A percentile compares a stretch with the other conserved stretches of the same genome.
phyloP scores from a whole-genome alignment of 1,284 basidiomycete genomes.

The Peniophora sp. region DNA sequence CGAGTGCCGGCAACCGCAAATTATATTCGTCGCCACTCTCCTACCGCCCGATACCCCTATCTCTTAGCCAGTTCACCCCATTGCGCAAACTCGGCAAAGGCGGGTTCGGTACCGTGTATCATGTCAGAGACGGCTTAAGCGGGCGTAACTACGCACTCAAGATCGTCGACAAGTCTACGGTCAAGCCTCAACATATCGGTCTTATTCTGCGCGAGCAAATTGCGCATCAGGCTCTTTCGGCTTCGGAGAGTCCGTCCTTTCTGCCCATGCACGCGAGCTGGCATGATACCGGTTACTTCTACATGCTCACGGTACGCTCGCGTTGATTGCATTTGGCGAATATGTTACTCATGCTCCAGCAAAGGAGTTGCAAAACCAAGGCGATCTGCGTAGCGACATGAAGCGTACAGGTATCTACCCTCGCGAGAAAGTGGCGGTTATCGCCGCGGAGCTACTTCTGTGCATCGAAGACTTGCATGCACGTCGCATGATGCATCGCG shows the following conservation, averaged over 20 bases:
- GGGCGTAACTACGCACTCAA: conserved; percentile 17
- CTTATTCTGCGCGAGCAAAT: conserved; percentile 2
- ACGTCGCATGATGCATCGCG: conserved; percentile 27
- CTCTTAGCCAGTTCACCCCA: conserved; percentile 13
- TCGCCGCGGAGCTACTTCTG: conserved; percentile 18
- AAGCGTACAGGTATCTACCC: conserved; percentile 11
- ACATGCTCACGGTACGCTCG: conserved; percentile 17
- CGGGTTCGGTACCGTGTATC: conserved; percentile 19
- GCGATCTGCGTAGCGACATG: conserved; percentile 15
- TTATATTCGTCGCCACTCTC: too few relatives aligned
- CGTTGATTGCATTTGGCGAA: neutral
- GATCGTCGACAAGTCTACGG: conserved; percentile 17
- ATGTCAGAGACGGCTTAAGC: conserved; percentile 16
- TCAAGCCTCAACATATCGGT: neutral
- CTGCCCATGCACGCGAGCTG: conserved; percentile 16
- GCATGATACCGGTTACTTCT: conserved; percentile 23
- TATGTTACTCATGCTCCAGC: neutral
- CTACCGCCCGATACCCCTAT: neutral
- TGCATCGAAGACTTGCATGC: conserved; percentile 32
- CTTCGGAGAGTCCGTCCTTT: conserved; percentile 9
- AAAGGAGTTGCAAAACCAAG: conserved; percentile 16
- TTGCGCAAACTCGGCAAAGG: conserved; percentile 18
- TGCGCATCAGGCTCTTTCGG: conserved; percentile 6
- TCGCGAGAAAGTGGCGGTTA: conserved; percentile 10
- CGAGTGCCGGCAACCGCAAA: too few relatives aligned